These are phyloP conservation scores for Phytophthora colocasiae DNA, from an alignment of 352 stramenopile species.

Conservation along the genomic window DNA sequence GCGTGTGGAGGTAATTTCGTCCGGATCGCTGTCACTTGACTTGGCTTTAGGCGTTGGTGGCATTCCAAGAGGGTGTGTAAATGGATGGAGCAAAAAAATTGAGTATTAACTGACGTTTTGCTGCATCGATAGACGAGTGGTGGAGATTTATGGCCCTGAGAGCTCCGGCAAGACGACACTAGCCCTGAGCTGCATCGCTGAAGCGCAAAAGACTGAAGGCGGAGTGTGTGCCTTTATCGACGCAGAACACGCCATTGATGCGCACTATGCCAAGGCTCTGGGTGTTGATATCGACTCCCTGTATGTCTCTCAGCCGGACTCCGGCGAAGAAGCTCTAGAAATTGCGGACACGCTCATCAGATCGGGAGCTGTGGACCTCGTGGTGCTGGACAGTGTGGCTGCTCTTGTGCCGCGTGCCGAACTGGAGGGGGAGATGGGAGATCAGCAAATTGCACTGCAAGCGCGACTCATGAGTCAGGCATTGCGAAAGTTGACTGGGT, in stretches of 20 bases:
- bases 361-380: slow-evolving; percentile 96
- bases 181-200: slow-evolving; percentile 96
- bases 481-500: slow-evolving; percentile 97
- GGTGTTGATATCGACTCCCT: slow-evolving; percentile 97
- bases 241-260: slow-evolving; percentile 98
- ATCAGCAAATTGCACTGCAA: slow-evolving; percentile 98
- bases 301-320: slow-evolving; percentile 98
- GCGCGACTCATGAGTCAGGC: slow-evolving; percentile 97
- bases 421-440: slow-evolving; percentile 94
- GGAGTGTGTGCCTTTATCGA: slow-evolving; percentile 98
- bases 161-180: slow-evolving; percentile 98
- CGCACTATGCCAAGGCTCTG: slow-evolving; percentile 92
- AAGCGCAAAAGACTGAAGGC: slow-evolving; percentile 93
- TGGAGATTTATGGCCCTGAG: slow-evolving; percentile 99
- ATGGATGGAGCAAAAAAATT: not conserved
- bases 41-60: slow-evolving; percentile 93
- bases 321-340: slow-evolving; percentile 98
- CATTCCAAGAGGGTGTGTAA: slow-evolving; percentile 90
- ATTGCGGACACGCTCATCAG: slow-evolving; percentile 98
- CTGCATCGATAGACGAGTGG: slow-evolving; percentile 81
- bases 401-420: slow-evolving; percentile 97
- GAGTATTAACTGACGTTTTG: slow-evolving; percentile 17
- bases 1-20: slow-evolving; percentile 94
- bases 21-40: slow-evolving; percentile 95
- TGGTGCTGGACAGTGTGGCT: slow-evolving; percentile 98